Percentiles rank a stretch among this genome's conserved stretches.
Evolutionary conservation across 2,329 filamentous ascomycete genomes (phyloP).

Genomic region (Fusarium irregulare): DNA sequence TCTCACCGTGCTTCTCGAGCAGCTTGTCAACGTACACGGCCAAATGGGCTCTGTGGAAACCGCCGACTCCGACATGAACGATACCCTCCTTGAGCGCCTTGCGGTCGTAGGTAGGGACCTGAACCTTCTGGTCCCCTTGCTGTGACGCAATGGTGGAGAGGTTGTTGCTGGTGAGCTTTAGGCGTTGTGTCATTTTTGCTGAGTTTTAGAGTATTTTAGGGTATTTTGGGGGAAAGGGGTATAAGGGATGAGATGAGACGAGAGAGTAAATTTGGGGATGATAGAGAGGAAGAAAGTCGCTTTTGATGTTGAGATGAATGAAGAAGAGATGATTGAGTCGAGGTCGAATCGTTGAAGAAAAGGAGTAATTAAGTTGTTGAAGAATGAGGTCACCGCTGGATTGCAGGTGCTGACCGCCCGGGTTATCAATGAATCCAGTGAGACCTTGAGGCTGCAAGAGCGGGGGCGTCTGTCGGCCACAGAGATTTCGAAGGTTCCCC

Average conservation of each 20-base stretch:
- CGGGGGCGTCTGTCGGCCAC: neutral
- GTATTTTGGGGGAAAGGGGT: neutral
- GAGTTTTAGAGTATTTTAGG: neutral
- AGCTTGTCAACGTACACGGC: conserved; percentile 63
- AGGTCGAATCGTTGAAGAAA: neutral
- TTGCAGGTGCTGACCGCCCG: conserved; percentile 16
- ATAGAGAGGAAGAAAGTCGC: neutral
- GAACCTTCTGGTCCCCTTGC: conserved; percentile 37
- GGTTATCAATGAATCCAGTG: conserved; percentile 31
- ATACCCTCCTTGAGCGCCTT: conserved; percentile 63
- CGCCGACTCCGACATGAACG: conserved; percentile 65
- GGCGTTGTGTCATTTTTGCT: conserved; percentile 32
- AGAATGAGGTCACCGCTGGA: conserved; percentile 35
- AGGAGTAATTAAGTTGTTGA: conserved; percentile 21
- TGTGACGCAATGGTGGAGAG: conserved; percentile 39
- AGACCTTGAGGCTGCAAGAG: conserved; percentile 24
- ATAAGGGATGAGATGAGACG: neutral
- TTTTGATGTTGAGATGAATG: conserved; percentile 6
- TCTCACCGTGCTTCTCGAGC: conserved; percentile 58
- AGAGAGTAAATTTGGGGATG: neutral
- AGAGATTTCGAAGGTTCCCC: no score
- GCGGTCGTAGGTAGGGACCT: conserved; percentile 58
- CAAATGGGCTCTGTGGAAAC: conserved; percentile 65
- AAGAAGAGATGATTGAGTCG: neutral
- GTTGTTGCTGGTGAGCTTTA: conserved; percentile 47